These are phyloP conservation scores for Fusarium incarnatum DNA, from an alignment of 2,329 filamentous ascomycete genomes.

Conservation along the genomic window DNA sequence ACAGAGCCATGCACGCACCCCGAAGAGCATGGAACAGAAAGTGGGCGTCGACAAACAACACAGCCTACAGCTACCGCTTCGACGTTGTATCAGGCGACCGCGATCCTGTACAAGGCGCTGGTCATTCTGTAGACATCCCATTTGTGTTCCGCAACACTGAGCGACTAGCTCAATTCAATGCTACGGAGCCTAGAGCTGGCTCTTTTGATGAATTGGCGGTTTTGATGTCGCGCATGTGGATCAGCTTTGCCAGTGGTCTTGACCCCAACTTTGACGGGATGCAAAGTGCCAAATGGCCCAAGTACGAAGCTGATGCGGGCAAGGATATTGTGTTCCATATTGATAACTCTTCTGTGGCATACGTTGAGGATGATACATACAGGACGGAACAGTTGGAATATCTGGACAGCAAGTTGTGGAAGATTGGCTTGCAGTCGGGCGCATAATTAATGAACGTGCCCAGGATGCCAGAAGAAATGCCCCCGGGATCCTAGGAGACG, in stretches of 20 bases:
- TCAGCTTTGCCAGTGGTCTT: conserved; percentile 18
- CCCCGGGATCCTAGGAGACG: too few species aligned
- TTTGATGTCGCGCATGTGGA: conserved; percentile 29
- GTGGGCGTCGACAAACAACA: conserved; percentile 10
- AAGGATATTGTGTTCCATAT: conserved; percentile 30
- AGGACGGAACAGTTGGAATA: conserved; percentile 31
- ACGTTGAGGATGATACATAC: conserved; percentile 22
- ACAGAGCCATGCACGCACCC: conserved; percentile 31
- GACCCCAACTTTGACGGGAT: conserved; percentile 25
- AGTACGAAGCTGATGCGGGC: not conserved
- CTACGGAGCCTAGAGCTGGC: conserved; percentile 1
- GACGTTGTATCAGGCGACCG: conserved; percentile 30
- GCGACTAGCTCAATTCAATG: conserved; percentile 4
- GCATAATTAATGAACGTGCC: not conserved
- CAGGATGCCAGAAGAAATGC: too few species aligned
- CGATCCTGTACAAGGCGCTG: conserved; percentile 13
- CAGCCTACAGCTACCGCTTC: conserved; percentile 29
- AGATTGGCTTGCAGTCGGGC: conserved; percentile 5
- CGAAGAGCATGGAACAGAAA: conserved; percentile 24
- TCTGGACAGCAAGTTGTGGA: conserved; percentile 30
- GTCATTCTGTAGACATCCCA: conserved; percentile 19
- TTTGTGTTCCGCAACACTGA: conserved; percentile 26
- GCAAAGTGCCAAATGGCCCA: conserved; percentile 8
- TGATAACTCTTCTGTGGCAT: conserved; percentile 1
- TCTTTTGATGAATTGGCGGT: conserved; percentile 14